Base-by-base conservation (phyloP, 208 protist genomes). In the Crithidia acanthocephali region DNA sequence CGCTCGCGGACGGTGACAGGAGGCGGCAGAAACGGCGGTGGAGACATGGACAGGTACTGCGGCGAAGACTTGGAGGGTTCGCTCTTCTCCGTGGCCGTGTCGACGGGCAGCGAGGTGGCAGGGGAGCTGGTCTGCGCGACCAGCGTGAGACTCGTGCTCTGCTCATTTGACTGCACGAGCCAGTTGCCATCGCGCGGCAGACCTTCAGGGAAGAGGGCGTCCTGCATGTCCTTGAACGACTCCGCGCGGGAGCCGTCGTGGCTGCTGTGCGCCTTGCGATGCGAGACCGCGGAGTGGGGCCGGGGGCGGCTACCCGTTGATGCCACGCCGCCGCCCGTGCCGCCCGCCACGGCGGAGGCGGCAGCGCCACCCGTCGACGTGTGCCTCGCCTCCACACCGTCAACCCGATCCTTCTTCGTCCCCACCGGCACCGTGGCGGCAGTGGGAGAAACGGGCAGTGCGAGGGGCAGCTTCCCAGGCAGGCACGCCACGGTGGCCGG, bases 101-200 rank as follows among this genome's bases (percentile, higher is more conserved):
- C 51, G 20, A n/a, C 32, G 3, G 62, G 48, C 3, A 63, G 22
- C n/a, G 69, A 68, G 18, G 61, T 42, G 27, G 23, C 25, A 16
- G 25, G 25, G 10, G 69, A 42, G 40, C 32, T 63, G 18, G 40
- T 56, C 44, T 59, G 61, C 40, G 42, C 27, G 15, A 48, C 52
- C 48, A 44, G 7, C 0, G 61, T 63, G 52, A 61, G 50, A 15
- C 33, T 68, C 8, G 62, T 68, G 48, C 62, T 68, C n/a, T 53
- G 42, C 30, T 75, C 61, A 10, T 62, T 63, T 9, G 62, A 58
- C 25, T 58, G 62, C 33, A 68, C 48, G 3, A 68, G 62, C 62
- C 62, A 68, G 62, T 68, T 30, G 2, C 48, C 62, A 10, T 58
- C 48, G 30, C 23, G 62, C 4, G 62, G 62, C 47, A 68, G 50